Evolutionary conservation across 768 basidiomycete genomes (phyloP).

Genomic region (Suillus subalutaceus): DNA sequence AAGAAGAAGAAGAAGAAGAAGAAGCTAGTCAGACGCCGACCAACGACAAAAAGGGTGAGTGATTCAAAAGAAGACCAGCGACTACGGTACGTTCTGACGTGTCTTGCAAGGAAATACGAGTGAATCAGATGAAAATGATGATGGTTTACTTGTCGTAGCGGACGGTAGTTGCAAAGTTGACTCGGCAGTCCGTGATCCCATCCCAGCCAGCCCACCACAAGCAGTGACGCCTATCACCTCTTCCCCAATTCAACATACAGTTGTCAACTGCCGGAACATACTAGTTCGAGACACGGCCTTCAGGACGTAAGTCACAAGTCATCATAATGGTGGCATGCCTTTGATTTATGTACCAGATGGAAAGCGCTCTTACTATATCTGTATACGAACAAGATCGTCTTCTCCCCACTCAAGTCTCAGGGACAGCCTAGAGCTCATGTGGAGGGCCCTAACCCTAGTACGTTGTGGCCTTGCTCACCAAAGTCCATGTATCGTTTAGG

Average conservation of each 20-base stretch:
- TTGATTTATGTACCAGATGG: conserved; percentile 30
- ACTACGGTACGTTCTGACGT: background rate
- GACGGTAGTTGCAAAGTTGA: conserved; percentile 14
- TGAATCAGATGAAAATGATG: conserved; percentile 5
- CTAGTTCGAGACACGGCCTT: conserved; percentile 31
- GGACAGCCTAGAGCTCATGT: background rate
- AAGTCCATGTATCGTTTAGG: conserved; percentile 50
- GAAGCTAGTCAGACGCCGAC: background rate
- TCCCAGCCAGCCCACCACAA: background rate
- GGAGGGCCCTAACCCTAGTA: background rate
- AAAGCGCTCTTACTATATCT: conserved; percentile 43
- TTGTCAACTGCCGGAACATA: conserved; percentile 25
- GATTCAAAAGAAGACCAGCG: background rate
- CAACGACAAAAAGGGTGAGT: background rate
- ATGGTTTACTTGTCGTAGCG: background rate
- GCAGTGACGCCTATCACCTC: conserved; percentile 12
- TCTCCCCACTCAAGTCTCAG: conserved; percentile 34
- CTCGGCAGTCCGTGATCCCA: background rate
- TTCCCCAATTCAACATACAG: background rate
- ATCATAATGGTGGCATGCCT: background rate
- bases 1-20: no score
- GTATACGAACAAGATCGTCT: conserved; percentile 38
- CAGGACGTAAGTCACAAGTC: conserved; percentile 22
- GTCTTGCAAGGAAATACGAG: conserved; percentile 14
- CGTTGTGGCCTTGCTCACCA: conserved; percentile 36